Evolutionary conservation across 768 basidiomycete species (phyloP), one percentile per base, ranked within the genome.

Genomic region (Leccinum ochraceum): DNA sequence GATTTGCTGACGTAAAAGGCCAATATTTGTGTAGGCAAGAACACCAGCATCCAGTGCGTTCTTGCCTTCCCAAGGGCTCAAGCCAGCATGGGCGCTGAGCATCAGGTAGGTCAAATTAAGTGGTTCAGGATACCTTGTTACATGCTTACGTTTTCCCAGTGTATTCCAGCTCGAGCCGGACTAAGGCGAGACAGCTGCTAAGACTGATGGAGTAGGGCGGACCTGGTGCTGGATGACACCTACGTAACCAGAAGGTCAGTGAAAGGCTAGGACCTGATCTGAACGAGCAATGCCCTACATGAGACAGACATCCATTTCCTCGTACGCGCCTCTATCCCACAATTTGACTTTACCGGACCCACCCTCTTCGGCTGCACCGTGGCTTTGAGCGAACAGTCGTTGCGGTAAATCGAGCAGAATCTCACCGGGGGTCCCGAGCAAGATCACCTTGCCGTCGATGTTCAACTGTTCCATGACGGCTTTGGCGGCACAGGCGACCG

Each of bases 31-130:
- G 69, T 94, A 94, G 11, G 89, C 88, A 4, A 92, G 78, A 3
- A 94, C 88, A 13, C 90, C 92, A 1, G 94, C 93, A 68, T 95
- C 92, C 7, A 93, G 77, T 1, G 92, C 89, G 64, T 94, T 94
- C 62, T 79, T 81, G 1, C 90, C 92, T 67, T 93, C 89, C 92
- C 92, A 94, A n/a, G 92, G 92, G 17, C 88, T 88, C 26, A 89
- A 78, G 1, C 86, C 86, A 0, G 90, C 90, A 68, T 92, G 91
- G 5, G 90, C 89, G 17, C 90, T 91, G 59, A 28, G 39, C 14
- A 16, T 34, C 36, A 14, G 36, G 36, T 16, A 37, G 14, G 36
- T 37, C 14, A 37, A 37, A 37, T 16, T 3, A 16, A 14, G 3
- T 37, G n/a, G n/a, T 10, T 9, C 7, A 28, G 32, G 6, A 20